Evolutionary conservation across 371 early-diverging fungal species (phyloP).

Genomic region (Batrachochytrium dendrobatidis): DNA sequence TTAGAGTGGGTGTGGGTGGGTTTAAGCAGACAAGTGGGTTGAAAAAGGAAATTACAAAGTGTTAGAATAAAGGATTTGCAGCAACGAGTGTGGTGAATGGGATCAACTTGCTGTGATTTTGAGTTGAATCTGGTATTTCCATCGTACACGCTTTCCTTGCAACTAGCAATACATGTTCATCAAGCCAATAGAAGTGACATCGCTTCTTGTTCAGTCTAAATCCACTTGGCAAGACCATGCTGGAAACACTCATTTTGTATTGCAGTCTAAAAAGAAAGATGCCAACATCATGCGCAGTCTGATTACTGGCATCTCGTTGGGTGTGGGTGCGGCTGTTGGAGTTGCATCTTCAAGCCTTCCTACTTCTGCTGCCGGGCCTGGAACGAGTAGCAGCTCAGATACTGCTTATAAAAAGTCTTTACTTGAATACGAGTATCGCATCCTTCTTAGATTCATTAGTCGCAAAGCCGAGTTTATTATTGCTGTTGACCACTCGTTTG

Average conservation of each 20-base stretch:
- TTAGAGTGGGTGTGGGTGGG: no score
- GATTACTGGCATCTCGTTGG: conserved; percentile 12
- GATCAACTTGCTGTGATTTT: no score
- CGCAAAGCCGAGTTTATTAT: conserved; percentile 29
- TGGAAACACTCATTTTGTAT: conserved; percentile 42
- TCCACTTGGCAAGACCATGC: conserved; percentile 34
- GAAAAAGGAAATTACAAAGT: no score
- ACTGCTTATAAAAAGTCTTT: conserved; percentile 20
- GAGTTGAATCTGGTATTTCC: no score
- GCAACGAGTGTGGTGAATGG: no score
- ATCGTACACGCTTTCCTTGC: no score
- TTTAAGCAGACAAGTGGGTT: no score
- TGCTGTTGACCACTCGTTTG: conserved; percentile 44
- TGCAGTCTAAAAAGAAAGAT: conserved; percentile 28
- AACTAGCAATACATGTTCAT: conserved; percentile 40
- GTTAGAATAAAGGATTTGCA: no score
- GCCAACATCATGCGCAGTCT: conserved; percentile 17
- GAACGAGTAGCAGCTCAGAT: conserved; percentile 1
- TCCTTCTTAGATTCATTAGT: conserved; percentile 28
- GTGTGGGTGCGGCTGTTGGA: neutral
- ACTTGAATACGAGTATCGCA: conserved; percentile 35
- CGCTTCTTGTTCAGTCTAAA: conserved; percentile 9
- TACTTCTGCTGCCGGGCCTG: neutral
- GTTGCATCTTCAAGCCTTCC: neutral
- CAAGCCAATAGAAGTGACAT: conserved; percentile 31